Conservation (phyloP, 164 flowering plant genomes). For the Magnolia officinalis region DNA sequence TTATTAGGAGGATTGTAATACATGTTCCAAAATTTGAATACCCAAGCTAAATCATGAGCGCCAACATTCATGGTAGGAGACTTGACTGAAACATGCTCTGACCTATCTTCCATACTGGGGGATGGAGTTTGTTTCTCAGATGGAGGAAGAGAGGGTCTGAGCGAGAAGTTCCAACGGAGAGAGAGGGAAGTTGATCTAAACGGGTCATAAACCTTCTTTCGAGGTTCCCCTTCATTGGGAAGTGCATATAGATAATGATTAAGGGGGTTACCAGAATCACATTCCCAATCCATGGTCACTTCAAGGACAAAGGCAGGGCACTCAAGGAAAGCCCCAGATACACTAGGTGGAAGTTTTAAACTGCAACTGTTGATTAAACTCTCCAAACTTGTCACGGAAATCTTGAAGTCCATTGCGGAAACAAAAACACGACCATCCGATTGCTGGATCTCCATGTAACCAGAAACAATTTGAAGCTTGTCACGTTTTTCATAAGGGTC, state of each 20-base stretch:
- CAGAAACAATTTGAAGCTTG: slow-evolving; percentile 68
- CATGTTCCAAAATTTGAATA: slow-evolving; percentile 75
- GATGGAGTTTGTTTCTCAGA: slow-evolving; percentile 40
- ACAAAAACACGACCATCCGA: slow-evolving; percentile 85
- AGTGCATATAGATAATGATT: slow-evolving; percentile 86
- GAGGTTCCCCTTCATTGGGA: slow-evolving; percentile 77
- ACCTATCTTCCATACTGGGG: slow-evolving; percentile 20
- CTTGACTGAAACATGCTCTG: slow-evolving; percentile 29
- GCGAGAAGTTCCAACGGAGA: slow-evolving; percentile 78
- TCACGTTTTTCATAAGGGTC: slow-evolving; percentile 92
- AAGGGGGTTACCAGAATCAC: slow-evolving; percentile 86
- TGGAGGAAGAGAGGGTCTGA: slow-evolving; percentile 48
- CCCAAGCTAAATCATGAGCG: slow-evolving; percentile 98
- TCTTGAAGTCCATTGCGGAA: slow-evolving; percentile 64
- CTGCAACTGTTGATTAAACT: slow-evolving; percentile 53
- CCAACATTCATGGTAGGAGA: slow-evolving; percentile 67
- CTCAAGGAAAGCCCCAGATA: slow-evolving; percentile 59
- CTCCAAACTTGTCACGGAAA: slow-evolving; percentile 83
- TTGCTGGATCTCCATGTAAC: slow-evolving; percentile 71
- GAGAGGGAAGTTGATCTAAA: slow-evolving; percentile 94
- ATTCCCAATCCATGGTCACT: slow-evolving; percentile 95
- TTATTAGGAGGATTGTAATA: slow-evolving; percentile 87
- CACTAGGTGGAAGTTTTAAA: slow-evolving; percentile 50
- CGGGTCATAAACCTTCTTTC: slow-evolving; percentile 79
- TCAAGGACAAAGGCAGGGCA: slow-evolving; percentile 73